Conservation (phyloP, 352 stramenopile species). For the Phytophthora pistaciae region DNA sequence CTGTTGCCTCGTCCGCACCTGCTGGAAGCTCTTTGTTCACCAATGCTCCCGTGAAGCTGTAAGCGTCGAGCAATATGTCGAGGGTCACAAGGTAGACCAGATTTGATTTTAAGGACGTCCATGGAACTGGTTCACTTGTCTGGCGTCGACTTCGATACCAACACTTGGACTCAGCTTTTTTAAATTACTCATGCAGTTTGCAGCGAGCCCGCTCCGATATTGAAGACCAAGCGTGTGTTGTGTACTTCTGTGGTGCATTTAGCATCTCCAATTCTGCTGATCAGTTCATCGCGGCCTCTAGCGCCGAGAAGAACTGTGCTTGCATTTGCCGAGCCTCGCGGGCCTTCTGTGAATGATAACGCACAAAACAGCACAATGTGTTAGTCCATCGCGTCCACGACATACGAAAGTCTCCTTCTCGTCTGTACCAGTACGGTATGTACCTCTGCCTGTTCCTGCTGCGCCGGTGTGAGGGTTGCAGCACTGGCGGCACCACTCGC, state of each 20-base stretch:
- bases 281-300: constrained; percentile 57
- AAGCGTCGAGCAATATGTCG: constrained; percentile 5
- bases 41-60: constrained; percentile 59
- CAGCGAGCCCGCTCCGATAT: neutral
- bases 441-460: constrained; percentile 56
- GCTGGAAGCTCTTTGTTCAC: constrained; percentile 35
- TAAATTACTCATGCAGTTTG: constrained; percentile 40
- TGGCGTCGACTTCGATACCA: neutral
- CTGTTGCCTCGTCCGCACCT: constrained; percentile 26
- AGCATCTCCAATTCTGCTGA: neutral
- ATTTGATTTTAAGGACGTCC: neutral
- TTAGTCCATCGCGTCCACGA: neutral
- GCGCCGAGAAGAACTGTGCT: constrained; percentile 69
- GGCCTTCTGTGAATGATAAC: constrained; percentile 42
- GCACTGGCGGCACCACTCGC: constrained; percentile 14
- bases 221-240: neutral
- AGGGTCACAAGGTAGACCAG: constrained; percentile 10
- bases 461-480: constrained; percentile 26
- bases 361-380: constrained; percentile 1
- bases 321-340: constrained; percentile 64
- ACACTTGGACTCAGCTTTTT: constrained; percentile 30
- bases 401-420: neutral
- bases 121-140: constrained; percentile 11
- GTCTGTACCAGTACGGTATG: too few species aligned
- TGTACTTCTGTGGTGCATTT: neutral